Base-by-base conservation (phyloP, 768 basidiomycete genomes). In the Tricholoma flavovirens region DNA sequence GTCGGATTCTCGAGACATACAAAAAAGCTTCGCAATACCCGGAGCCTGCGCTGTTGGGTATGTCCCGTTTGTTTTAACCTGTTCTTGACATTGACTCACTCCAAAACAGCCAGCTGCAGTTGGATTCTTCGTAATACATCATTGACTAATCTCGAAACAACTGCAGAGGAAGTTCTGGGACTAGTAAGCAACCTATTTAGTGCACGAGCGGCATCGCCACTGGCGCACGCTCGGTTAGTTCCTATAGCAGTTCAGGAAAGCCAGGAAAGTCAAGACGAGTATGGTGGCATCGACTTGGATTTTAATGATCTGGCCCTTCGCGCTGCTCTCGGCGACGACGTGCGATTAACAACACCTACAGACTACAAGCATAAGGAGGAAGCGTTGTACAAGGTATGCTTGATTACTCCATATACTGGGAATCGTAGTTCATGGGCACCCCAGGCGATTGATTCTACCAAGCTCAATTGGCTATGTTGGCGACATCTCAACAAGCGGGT, bases 251-350 rank as follows among this genome's bases (percentile, higher is more conserved):
- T 60, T 7, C 66, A 65, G 15, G 80, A 80, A 35, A 78, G 77
- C 43, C 81, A 83, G 62, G 90, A 92, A 58, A 91, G 87, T 59
- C 90, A 94, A 64, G 89, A 92, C 55, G 83, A 87, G 52, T 93
- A 83, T 59, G 82, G 78, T 14, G 59, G 60, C 22, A 53, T 66
- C 21, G 72, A 74, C 43, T 64, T 86, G 38, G 79, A 83, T 57
- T 70, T 86, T 48, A 82, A 87, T 52, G 87, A 90, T 61, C 84
- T 83, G 19, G 77, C 75, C 14, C 66, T 88, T 1, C 63, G 79
- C 15, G 83, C 81, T 26, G 75, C 83, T 6, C 73, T 88, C 6
- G 80, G 75, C 15, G 73, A 69, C 9, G 70, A 66, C 12, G 67
- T 56, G 2, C 62, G 63, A 4, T 55, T 61, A 6, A 36, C 66